Percentiles rank a stretch among this genome's conserved stretches.
phyloP scores from a whole-genome alignment of 164 flowering plant genomes.

The Vitis vinifera region DNA sequence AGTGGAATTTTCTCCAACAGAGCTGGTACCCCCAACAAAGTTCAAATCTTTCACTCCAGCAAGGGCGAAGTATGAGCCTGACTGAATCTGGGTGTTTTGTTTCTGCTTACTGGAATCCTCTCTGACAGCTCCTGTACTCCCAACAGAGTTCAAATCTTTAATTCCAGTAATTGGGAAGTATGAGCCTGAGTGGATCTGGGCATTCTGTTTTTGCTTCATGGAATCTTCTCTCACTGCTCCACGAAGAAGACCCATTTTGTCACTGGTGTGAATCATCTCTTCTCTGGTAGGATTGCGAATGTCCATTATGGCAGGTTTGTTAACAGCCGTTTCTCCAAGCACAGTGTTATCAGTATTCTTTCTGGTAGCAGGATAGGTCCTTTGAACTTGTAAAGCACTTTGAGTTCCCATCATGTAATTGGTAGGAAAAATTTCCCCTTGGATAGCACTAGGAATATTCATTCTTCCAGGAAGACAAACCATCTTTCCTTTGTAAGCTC shows the following conservation, averaged over 20 bases:
- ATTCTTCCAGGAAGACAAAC: background rate
- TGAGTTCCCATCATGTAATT: too few species aligned
- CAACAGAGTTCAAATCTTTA: background rate
- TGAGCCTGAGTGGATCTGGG: conserved; percentile 11
- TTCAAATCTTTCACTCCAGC: background rate
- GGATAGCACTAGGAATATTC: background rate
- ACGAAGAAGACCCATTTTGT: background rate
- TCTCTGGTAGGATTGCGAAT: background rate
- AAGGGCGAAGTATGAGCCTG: conserved; percentile 10
- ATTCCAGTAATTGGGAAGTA: background rate
- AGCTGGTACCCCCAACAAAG: too few species aligned
- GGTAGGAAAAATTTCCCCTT: background rate
- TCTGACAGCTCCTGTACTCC: too few species aligned
- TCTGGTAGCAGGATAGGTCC: background rate
- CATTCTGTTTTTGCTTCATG: conserved; percentile 6
- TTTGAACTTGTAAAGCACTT: too few species aligned
- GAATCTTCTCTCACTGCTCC: background rate
- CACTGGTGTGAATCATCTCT: background rate
- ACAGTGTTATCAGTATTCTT: background rate
- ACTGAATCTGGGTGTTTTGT: conserved; percentile 7
- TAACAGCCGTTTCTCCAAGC: background rate
- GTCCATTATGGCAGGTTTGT: background rate
- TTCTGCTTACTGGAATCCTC: background rate
- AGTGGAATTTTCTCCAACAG: too few species aligned
- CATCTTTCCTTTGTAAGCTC: background rate